Percentiles rank a stretch among this genome's conserved stretches.
phyloP scores from a whole-genome alignment of 108 stramenopile genomes.

The Skeletonema potamos region DNA sequence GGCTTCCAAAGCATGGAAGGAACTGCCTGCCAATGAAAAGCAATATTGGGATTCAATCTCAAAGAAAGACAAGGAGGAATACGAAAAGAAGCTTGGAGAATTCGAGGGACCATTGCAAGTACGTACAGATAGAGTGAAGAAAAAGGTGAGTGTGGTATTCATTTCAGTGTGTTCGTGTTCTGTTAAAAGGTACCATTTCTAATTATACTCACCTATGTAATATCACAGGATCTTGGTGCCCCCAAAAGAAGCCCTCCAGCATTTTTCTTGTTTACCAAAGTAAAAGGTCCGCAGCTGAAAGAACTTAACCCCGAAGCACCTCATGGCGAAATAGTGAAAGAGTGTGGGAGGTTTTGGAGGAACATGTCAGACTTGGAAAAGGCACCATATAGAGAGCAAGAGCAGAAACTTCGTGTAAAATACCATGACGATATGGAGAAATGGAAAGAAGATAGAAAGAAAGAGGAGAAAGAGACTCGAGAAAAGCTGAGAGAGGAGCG shows the following conservation, averaged over 20 bases:
- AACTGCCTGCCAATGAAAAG: conserved; percentile 38
- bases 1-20: conserved; percentile 37
- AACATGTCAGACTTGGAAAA: conserved; percentile 20
- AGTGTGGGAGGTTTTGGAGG: conserved; percentile 15
- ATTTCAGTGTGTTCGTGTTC: neutral
- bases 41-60: conserved; percentile 49
- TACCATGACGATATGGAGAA: conserved; percentile 17
- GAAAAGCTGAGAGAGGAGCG: conserved; percentile 3
- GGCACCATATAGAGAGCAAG: conserved; percentile 21
- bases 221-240: conserved; percentile 44
- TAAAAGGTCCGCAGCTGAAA: conserved; percentile 37
- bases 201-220: neutral
- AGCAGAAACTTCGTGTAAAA: conserved; percentile 16
- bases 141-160: conserved; percentile 25
- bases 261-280: conserved; percentile 51
- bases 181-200: neutral
- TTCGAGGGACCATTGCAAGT: conserved; percentile 36
- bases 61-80: conserved; percentile 42
- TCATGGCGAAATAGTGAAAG: conserved; percentile 12
- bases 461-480: neutral
- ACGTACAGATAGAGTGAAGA: conserved; percentile 28
- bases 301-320: conserved; percentile 16
- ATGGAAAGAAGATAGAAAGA: conserved; percentile 9
- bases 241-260: conserved; percentile 61
- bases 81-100: conserved; percentile 40